These are phyloP conservation scores for Rubia occidens DNA, from an alignment of 305 asterid species.

Conservation along the genomic window DNA sequence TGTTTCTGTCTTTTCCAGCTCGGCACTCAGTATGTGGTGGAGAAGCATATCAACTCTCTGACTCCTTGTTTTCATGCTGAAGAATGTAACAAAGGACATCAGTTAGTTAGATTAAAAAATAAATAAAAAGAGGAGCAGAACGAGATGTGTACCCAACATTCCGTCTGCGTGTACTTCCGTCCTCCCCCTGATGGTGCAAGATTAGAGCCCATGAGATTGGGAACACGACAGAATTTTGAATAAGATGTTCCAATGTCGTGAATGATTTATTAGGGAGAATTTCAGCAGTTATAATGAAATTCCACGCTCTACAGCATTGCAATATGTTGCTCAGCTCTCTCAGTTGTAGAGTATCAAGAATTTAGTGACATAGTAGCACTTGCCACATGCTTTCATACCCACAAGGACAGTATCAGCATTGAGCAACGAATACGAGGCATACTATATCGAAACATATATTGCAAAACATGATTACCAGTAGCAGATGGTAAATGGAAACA, in stretches of 20 bases:
- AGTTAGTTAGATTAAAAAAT: constrained; percentile 9
- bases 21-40: constrained; percentile 91
- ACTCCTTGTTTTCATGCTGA: constrained; percentile 67
- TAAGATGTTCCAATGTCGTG: neutral
- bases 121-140: constrained; percentile 1
- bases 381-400: neutral
- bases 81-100: constrained; percentile 13
- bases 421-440: neutral
- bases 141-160: constrained; percentile 49
- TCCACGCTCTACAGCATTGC: neutral
- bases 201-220: neutral
- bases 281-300: neutral
- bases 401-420: neutral
- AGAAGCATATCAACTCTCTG: constrained; percentile 85
- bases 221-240: neutral
- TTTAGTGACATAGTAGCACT: neutral
- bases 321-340: neutral
- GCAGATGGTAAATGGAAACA: neutral
- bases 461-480: neutral
- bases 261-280: constrained; percentile 2
- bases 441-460: neutral
- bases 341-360: neutral
- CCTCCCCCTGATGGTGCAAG: constrained; percentile 39
- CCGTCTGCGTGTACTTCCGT: constrained; percentile 33
- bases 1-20: constrained; percentile 39